Evolutionary conservation across 805 yeast species (phyloP), one percentile per base, ranked within the genome.

Genomic region (Ogataea neopini): DNA sequence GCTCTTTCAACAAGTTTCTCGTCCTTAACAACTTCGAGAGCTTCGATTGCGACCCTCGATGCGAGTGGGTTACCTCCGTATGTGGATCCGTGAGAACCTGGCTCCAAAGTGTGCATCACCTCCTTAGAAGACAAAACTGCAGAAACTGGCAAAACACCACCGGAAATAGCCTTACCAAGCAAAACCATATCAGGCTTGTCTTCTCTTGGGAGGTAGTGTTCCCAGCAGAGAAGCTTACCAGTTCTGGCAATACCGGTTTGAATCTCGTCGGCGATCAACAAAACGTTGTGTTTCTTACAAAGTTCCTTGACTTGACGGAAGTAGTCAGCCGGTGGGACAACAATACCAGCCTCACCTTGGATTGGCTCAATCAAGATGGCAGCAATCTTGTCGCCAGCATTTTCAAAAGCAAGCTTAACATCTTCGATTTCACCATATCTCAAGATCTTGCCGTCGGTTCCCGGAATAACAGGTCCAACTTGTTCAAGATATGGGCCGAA

Each of bases 161-260:
- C 98, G 25, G 96, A 84, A 51, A 92, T 80, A 49, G 98, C 98
- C 73, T 92, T 92, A 62, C 97, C 98, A 59, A 92, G 78, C 34
- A 90, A 73, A 20, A 92, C 83, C 57, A 92, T 76, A 71, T 92
- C 98, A 37, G 98, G 98, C 68, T 86, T 86, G 56, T 88, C 86
- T 50, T 74, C 74, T 52, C 67, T 68, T 50, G 84, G 84, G n/a
- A 62, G 45, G 43, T 62, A 63, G 70, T 92, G 97, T 72, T 92
- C 96, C 70, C 83, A 84, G 67, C 97, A 89, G 52, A 92, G 77
- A 79, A 92, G 76, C 73, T 87, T 88, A 63, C 98, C 98, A 23
- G 98, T 92, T 77, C 98, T 85, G 41, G 96, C 98, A 66, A 92
- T 81, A 70, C 98, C 98, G 20, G 98, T 91, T 74, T 92, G 98